Evolutionary conservation across 2,329 filamentous ascomycete species (phyloP).

Genomic region (Pseudogymnoascus sp.): DNA sequence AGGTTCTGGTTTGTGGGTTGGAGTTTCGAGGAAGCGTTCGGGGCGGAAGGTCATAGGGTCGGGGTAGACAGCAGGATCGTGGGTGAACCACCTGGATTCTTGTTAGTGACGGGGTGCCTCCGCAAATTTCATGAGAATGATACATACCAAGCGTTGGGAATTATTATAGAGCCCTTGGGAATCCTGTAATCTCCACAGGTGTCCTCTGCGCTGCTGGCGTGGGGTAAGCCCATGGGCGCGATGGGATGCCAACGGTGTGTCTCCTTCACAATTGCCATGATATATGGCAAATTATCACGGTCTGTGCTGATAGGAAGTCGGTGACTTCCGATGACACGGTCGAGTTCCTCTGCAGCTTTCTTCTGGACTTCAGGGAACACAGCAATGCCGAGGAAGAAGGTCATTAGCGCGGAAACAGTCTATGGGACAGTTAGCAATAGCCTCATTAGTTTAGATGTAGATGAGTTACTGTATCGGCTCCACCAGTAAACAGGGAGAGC

Average conservation of each 20-base stretch:
- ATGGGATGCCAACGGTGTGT: slow-evolving; percentile 36
- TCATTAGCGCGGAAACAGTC: slow-evolving; percentile 26
- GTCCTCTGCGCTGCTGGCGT: slow-evolving; percentile 43
- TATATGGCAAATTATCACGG: slow-evolving; percentile 32
- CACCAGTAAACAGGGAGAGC: slow-evolving; percentile 33
- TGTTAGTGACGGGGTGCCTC: slow-evolving; percentile 1
- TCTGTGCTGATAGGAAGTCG: slow-evolving; percentile 39
- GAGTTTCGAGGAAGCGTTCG: slow-evolving; percentile 19
- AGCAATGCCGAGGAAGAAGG: slow-evolving; percentile 34
- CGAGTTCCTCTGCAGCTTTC: slow-evolving; percentile 38
- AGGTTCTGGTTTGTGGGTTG: slow-evolving; percentile 33
- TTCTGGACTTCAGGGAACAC: slow-evolving; percentile 35
- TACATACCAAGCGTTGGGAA: slow-evolving; percentile 15
- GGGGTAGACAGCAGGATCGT: slow-evolving; percentile 30
- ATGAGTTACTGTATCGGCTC: slow-evolving; percentile 31
- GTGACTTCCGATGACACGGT: slow-evolving; percentile 35
- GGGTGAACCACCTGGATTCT: slow-evolving; percentile 12
- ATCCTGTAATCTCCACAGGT: slow-evolving; percentile 46
- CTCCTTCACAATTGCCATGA: slow-evolving; percentile 38
- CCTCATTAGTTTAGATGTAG: slow-evolving; percentile 27
- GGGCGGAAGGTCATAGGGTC: slow-evolving; percentile 36
- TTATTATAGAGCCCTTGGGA: slow-evolving; percentile 38
- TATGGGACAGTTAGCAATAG: slow-evolving; percentile 31
- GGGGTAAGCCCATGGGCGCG: slow-evolving; percentile 42
- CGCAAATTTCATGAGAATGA: not conserved